Evolutionary conservation across 805 yeast genomes (phyloP).

Genomic region (Wickerhamiella nectarea): DNA sequence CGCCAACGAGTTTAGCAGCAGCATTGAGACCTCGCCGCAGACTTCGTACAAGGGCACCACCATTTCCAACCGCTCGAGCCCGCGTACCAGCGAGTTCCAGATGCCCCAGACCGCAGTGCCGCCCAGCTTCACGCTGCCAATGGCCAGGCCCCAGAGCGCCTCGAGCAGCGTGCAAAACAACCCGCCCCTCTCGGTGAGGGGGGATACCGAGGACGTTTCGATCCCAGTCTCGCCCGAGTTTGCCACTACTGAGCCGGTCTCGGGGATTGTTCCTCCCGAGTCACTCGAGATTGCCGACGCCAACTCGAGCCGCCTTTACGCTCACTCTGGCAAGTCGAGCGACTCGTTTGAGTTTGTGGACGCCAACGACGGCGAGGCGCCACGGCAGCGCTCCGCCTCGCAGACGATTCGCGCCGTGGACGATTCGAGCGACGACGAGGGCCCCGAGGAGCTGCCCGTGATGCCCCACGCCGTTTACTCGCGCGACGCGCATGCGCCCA

Average conservation of each 20-base stretch:
- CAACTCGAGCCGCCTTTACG: constrained; percentile 1
- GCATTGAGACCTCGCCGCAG: constrained; percentile 1
- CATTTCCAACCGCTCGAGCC: constrained; percentile 8
- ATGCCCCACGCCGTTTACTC: background rate
- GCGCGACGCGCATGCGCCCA: background rate
- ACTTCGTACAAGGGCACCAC: constrained; percentile 6
- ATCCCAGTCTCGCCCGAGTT: constrained; percentile 21
- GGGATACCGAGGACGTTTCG: constrained; percentile 35
- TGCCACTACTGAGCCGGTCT: constrained; percentile 18
- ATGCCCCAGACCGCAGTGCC: constrained; percentile 11
- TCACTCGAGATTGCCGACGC: constrained; percentile 6
- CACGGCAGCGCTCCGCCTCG: background rate
- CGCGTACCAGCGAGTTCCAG: constrained; percentile 11
- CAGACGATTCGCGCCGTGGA: constrained; percentile 8
- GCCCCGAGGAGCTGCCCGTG: constrained; percentile 16
- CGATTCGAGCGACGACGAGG: constrained; percentile 23
- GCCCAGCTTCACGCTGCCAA: constrained; percentile 31
- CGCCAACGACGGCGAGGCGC: constrained; percentile 19
- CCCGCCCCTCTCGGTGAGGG: constrained; percentile 82
- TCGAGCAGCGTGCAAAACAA: constrained; percentile 88
- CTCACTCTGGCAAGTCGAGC: constrained; percentile 8
- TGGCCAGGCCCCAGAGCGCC: constrained; percentile 58
- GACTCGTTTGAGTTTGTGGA: constrained; percentile 27
- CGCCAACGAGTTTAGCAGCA: background rate
- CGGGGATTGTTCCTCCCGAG: constrained; percentile 13